Evolutionary conservation across 768 basidiomycete genomes (phyloP), one percentile per base, ranked within the genome.

Genomic region (Pleurotus djamor): DNA sequence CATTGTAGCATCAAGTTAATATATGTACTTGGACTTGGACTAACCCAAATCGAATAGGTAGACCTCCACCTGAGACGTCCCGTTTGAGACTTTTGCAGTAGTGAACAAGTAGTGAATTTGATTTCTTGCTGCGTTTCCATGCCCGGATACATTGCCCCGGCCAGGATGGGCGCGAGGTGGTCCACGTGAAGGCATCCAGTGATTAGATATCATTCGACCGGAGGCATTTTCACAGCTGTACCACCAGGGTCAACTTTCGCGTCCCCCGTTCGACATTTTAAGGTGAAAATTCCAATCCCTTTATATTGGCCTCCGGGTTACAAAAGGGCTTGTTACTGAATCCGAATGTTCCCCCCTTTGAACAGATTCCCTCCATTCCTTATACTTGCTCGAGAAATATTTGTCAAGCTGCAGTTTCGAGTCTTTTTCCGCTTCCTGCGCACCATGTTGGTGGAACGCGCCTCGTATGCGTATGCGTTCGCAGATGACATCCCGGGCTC

Each of bases 401-500:
- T 56, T 32, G 54, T 44, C 54, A 56, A 56, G 41, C 54, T 56
- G 54, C 54, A 56, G 54, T 56, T 56, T 41, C 54, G 17, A 12
- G 32, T n/a, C 44, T 44, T 56, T n/a, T 56, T 56, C 35, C 54
- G 54, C 33, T 56, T 56, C 63, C 72, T 65, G 58, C 59, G 72
- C 63, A 67, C 69, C 48, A 77, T 79, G 78, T 68, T 77, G 60
- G 69, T 76, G 57, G 71, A 76, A 61, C 73, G 72, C 47, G 61
- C 73, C 59, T 69, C 74, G 47, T 68, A 71, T 59, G 71, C 61
- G 66, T 79, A 78, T 72, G 83, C 82, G 10, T 83, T 82, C 68
- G 70, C 80, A 62, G 79, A 86, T 59, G 86, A 87, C 63, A 84
- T 87, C 9, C 84, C 83, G 17, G 85, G 86, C 12, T 79, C 81